A percentile compares a stretch with the other conserved stretches of the same genome.
These are phyloP conservation scores for Aspergillus costaricaensis DNA, from an alignment of 2,329 filamentous ascomycete genomes.

Conservation along the genomic window DNA sequence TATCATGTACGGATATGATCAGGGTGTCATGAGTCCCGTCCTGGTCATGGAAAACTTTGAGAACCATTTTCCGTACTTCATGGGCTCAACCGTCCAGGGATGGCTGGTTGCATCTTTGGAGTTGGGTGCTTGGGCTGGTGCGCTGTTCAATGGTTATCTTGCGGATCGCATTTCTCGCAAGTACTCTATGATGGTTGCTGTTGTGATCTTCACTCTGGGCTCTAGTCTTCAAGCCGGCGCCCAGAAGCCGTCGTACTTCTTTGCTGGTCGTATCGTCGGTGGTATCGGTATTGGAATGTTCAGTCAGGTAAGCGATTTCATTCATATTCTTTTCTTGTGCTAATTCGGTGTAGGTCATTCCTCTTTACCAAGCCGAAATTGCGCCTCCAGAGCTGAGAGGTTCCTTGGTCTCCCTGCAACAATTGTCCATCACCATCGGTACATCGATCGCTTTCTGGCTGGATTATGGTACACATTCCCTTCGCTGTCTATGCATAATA, in stretches of 20 bases:
- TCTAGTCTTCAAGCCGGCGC: slow-evolving; percentile 31
- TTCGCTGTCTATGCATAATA: neutral
- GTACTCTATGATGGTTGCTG: slow-evolving; percentile 38
- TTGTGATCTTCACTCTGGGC: slow-evolving; percentile 38
- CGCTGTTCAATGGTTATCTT: slow-evolving; percentile 33
- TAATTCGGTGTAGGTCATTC: slow-evolving; percentile 22
- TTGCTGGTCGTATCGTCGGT: slow-evolving; percentile 12
- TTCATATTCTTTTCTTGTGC: neutral
- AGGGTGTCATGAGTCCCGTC: slow-evolving; percentile 39
- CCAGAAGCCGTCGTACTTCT: slow-evolving; percentile 31
- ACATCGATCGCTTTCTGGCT: slow-evolving; percentile 30
- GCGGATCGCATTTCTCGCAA: slow-evolving; percentile 35
- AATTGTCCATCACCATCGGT: slow-evolving; percentile 62
- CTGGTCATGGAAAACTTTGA: slow-evolving; percentile 42
- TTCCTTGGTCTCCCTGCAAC: slow-evolving; percentile 65
- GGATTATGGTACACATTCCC: slow-evolving; percentile 7
- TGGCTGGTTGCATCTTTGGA: slow-evolving; percentile 38
- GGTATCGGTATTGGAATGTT: slow-evolving; percentile 14
- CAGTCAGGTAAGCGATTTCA: slow-evolving; percentile 21
- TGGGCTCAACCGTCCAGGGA: slow-evolving; percentile 34
- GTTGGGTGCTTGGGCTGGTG: slow-evolving; percentile 39
- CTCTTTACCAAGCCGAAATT: slow-evolving; percentile 42
- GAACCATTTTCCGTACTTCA: slow-evolving; percentile 37
- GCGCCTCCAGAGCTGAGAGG: slow-evolving; percentile 67
- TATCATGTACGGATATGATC: slow-evolving; percentile 39